A percentile compares a stretch with the other conserved stretches of the same genome.
phyloP scores from a whole-genome alignment of 352 stramenopile species.

The Pythium volutum region DNA sequence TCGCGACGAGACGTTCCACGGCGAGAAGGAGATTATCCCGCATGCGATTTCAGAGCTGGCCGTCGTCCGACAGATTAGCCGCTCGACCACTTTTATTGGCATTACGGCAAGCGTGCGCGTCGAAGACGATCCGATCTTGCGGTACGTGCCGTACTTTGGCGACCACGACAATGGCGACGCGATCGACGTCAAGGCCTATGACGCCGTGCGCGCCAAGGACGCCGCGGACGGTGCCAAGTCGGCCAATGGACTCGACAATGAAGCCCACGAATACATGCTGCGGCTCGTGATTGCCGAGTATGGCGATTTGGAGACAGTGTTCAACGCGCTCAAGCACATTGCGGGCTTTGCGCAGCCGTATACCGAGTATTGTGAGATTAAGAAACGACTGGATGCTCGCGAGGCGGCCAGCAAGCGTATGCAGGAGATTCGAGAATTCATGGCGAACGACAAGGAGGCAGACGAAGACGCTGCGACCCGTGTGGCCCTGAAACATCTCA shows the following conservation, averaged over 20 bases:
- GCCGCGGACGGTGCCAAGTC: slow-evolving; percentile 11
- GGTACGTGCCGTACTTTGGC: slow-evolving; percentile 90
- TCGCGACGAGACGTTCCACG: slow-evolving; percentile 24
- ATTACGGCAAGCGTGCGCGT: slow-evolving; percentile 70
- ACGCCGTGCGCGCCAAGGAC: slow-evolving; percentile 34
- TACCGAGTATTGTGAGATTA: slow-evolving; percentile 67
- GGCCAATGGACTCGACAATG: slow-evolving; percentile 50
- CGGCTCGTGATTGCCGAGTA: slow-evolving; percentile 57
- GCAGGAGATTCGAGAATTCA: slow-evolving; percentile 24
- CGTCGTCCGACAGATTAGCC: slow-evolving; percentile 49
- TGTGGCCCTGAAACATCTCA: slow-evolving; percentile 35
- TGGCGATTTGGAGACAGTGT: slow-evolving; percentile 53
- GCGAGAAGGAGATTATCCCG: slow-evolving; percentile 21
- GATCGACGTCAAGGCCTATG: slow-evolving; percentile 74
- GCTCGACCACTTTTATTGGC: slow-evolving; percentile 60
- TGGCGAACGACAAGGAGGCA: background rate
- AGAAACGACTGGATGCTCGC: slow-evolving; percentile 52
- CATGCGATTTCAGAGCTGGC: slow-evolving; percentile 12
- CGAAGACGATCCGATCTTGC: slow-evolving; percentile 88
- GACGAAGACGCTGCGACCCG: slow-evolving; percentile 14
- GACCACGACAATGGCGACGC: slow-evolving; percentile 85
- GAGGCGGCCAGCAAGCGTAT: slow-evolving; percentile 37
- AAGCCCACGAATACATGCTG: slow-evolving; percentile 71
- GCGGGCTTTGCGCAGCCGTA: slow-evolving; percentile 54
- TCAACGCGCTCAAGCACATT: slow-evolving; percentile 55